phyloP scores from a whole-genome alignment of 768 basidiomycete species.

The Naganishia vishniacii region DNA sequence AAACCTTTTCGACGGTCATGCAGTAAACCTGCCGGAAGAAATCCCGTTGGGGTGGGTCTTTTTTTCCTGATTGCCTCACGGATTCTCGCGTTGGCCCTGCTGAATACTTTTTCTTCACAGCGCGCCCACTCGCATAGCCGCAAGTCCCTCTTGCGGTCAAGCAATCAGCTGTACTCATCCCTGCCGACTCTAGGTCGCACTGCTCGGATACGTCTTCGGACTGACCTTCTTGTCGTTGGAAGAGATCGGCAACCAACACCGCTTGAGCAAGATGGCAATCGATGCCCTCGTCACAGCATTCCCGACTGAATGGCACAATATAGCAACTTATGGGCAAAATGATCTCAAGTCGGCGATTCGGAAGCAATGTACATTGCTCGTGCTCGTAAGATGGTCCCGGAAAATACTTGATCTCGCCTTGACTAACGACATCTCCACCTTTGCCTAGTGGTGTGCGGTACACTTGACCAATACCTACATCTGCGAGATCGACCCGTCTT shows the following conservation, averaged over 20 bases:
- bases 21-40: not conserved
- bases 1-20: conserved; percentile 2
- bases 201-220: conserved; percentile 13
- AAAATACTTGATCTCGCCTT: not conserved
- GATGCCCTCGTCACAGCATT: not conserved
- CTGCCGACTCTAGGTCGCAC: not conserved
- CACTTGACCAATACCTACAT: conserved; percentile 14
- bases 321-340: not conserved
- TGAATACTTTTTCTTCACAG: not conserved
- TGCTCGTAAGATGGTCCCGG: not conserved
- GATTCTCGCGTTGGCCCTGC: too few species aligned
- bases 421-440: not conserved
- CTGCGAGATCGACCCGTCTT: conserved; percentile 8
- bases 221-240: conserved; percentile 3
- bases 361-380: not conserved
- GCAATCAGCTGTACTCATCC: too few species aligned
- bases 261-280: not conserved
- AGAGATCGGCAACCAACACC: conserved; percentile 9
- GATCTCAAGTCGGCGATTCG: not conserved
- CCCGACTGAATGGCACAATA: not conserved
- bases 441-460: not conserved
- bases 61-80: too few species aligned
- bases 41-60: conserved; percentile 2
- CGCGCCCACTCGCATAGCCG: conserved; percentile 7
- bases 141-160: not conserved